Evolutionary conservation across 2,329 filamentous ascomycete genomes (phyloP), one percentile per base, ranked within the genome.

Genomic region (Neurospora crassa): DNA sequence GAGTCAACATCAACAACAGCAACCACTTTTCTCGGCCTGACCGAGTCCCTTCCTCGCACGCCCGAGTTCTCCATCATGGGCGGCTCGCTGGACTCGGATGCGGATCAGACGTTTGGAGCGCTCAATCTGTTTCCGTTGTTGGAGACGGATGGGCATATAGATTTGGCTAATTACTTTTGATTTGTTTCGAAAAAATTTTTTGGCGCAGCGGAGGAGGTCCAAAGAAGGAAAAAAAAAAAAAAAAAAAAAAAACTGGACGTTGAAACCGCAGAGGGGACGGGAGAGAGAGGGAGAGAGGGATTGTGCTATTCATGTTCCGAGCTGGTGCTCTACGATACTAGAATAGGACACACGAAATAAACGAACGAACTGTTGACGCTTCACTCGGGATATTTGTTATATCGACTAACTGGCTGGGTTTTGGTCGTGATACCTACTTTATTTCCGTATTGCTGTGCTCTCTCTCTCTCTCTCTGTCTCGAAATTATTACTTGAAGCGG

Each of bases 61-160:
- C 81, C 83, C 0, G 83, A 84, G 70, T 79, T 80, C 3, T 80
- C 79, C 1, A 79, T 81, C 10, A 80, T 83, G 77, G 79, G 78
- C 68, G 79, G 77, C 1, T 78, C 79, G 5, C 76, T 81, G 20
- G 81, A 81, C 0, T 77, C 76, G 12, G 83, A 83, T 5, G 79
- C 77, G 4, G 84, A 86, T 69, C 80, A 83, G 37, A 74, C 82
- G 71, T 76, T 85, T 76, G 76, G 83, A 72, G 73, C 81, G 1
- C 70, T 87, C 29, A 87, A 87, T 69, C 70, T 87, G 16, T 87
- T 87, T 74, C 83, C 85, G 0, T 72, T 87, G 67, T 76, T 87
- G 43, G 85, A 87, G 45, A 82, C 82, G 0, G 84, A 84, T 1
- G 85, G 85, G 0, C 85, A 85, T 8, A 87, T 87, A 70, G 85